phyloP scores from a whole-genome alignment of 257 asterid species.

The Nicotiana benthamiana region DNA sequence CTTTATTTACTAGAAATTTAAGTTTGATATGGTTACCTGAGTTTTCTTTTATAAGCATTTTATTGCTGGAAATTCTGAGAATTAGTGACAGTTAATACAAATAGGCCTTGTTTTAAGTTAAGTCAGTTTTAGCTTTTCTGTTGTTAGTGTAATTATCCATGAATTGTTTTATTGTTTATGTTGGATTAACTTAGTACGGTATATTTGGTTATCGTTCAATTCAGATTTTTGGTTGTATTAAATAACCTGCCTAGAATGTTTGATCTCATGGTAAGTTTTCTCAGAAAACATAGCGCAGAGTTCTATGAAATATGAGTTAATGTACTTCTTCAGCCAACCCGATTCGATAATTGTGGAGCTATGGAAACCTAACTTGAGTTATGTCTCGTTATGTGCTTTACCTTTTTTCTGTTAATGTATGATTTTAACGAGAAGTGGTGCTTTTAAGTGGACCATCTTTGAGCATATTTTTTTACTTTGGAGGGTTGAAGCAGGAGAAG shows the following conservation, averaged over 20 bases:
- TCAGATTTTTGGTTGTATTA: background rate
- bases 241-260: background rate
- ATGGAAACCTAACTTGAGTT: background rate
- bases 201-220: background rate
- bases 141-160: background rate
- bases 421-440: background rate
- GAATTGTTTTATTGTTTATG: background rate
- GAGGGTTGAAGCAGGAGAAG: background rate
- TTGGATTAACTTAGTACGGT: background rate
- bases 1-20: background rate
- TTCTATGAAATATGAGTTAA: background rate
- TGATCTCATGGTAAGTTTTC: background rate
- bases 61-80: background rate
- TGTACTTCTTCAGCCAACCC: background rate
- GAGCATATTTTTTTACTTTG: background rate
- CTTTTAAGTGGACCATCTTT: background rate
- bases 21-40: background rate
- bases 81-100: background rate
- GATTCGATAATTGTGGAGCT: background rate
- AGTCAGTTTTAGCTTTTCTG: background rate
- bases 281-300: background rate
- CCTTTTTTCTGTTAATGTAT: background rate
- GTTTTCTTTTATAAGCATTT: background rate
- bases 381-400: background rate
- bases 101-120: background rate